Percentiles rank a stretch among this genome's conserved stretches.
phyloP scores from a whole-genome alignment of 495 filamentous ascomycete species.

The Xylaria telfairii region DNA sequence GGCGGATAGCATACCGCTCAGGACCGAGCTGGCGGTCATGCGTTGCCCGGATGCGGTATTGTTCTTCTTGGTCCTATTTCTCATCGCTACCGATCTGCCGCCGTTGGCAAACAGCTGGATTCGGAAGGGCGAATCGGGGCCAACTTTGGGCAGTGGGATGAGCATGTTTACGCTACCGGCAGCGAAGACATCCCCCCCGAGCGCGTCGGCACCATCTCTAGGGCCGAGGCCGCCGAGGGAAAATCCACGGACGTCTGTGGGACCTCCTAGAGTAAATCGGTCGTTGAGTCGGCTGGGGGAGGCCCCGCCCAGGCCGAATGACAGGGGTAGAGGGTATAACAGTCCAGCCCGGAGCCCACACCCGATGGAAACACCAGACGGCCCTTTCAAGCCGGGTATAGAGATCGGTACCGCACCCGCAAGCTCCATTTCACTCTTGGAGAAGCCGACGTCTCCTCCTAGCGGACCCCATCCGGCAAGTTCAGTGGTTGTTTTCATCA shows the following conservation, averaged over 20 bases:
- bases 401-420: slow-evolving; percentile 75
- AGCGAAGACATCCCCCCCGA: slow-evolving; percentile 90
- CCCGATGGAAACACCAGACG: slow-evolving; percentile 70
- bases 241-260: slow-evolving; percentile 94
- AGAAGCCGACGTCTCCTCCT: slow-evolving; percentile 88
- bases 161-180: slow-evolving; percentile 85
- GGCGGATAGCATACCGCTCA: slow-evolving; percentile 58
- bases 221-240: slow-evolving; percentile 86
- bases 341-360: slow-evolving; percentile 60
- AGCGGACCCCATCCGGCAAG: slow-evolving; percentile 86
- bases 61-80: slow-evolving; percentile 56
- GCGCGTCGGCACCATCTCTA: slow-evolving; percentile 79
- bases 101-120: slow-evolving; percentile 91
- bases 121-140: slow-evolving; percentile 80
- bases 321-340: slow-evolving; percentile 60
- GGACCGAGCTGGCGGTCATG: slow-evolving; percentile 49
- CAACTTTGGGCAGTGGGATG: slow-evolving; percentile 79
- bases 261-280: slow-evolving; percentile 92
- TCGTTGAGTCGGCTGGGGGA: slow-evolving; percentile 83
- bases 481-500: slow-evolving; percentile 77
- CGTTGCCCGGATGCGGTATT: slow-evolving; percentile 34
- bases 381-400: slow-evolving; percentile 66
- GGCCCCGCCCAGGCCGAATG: slow-evolving; percentile 64
- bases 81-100: slow-evolving; percentile 80
- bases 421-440: slow-evolving; percentile 83